Percentiles rank a stretch among this genome's conserved stretches.
These are phyloP conservation scores for Sophora flavescens DNA, from an alignment of 306 rosid species.

Conservation along the genomic window DNA sequence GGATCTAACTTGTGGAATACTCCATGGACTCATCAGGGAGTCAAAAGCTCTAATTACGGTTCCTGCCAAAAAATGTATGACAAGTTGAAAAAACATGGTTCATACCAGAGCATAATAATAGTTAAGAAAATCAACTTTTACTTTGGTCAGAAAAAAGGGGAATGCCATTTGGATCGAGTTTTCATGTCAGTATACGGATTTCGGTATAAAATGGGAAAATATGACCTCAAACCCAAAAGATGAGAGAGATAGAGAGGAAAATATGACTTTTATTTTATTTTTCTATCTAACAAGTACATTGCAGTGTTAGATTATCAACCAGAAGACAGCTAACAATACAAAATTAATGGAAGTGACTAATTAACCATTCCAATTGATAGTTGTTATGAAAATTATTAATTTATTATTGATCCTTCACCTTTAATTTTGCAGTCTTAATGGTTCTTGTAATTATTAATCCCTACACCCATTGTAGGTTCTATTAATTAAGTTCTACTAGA, in stretches of 20 bases:
- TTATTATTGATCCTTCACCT: not conserved
- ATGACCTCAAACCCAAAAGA: not conserved
- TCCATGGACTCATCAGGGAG: too few species aligned
- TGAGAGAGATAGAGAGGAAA: not conserved
- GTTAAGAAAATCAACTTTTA: slow-evolving; percentile 20
- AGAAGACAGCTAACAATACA: not conserved
- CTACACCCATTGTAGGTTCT: not conserved
- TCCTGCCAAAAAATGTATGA: too few species aligned
- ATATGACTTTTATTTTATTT: not conserved
- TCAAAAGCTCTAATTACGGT: too few species aligned
- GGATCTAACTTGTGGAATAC: too few species aligned
- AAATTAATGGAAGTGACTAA: not conserved
- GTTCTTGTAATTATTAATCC: not conserved
- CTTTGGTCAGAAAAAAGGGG: not conserved
- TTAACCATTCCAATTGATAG: not conserved
- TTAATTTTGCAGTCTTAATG: not conserved
- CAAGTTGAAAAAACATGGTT: slow-evolving; percentile 25
- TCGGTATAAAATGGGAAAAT: not conserved
- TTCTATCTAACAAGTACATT: not conserved
- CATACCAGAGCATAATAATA: not conserved
- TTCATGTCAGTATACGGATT: slow-evolving; percentile 4
- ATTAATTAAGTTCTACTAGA: not conserved
- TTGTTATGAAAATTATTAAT: not conserved
- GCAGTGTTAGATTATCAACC: not conserved
- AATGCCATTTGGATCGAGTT: not conserved